Conservation (phyloP, 148 eudicot species). For the Fallopia convolvulus region DNA sequence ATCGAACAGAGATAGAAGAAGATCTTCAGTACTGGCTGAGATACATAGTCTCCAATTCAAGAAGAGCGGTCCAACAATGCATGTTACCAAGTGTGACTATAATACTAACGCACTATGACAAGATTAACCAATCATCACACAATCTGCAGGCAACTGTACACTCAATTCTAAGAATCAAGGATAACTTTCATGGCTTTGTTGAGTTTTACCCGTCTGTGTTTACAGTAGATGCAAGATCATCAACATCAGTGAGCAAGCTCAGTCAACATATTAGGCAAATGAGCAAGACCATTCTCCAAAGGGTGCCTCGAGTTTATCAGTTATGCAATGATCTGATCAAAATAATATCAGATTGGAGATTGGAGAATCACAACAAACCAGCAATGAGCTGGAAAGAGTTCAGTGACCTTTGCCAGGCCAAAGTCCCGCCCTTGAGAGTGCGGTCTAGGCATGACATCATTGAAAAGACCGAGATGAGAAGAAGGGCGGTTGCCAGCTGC, state of each 20-base stretch:
- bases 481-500: constrained; percentile 58
- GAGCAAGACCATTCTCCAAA: constrained; percentile 56
- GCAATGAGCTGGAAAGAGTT: constrained; percentile 82
- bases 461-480: constrained; percentile 70
- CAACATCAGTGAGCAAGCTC: constrained; percentile 64
- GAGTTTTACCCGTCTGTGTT: constrained; percentile 79
- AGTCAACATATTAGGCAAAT: constrained; percentile 60
- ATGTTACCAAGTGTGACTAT: constrained; percentile 76
- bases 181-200: constrained; percentile 54
- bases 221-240: constrained; percentile 89
- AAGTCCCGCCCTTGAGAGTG: constrained; percentile 62
- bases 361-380: constrained; percentile 55
- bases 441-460: constrained; percentile 51
- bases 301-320: constrained; percentile 79
- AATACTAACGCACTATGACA: constrained; percentile 74
- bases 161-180: constrained; percentile 53
- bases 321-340: constrained; percentile 63
- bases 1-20: constrained; percentile 63
- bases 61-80: constrained; percentile 71
- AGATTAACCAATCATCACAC: constrained; percentile 46
- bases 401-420: constrained; percentile 62
- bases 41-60: constrained; percentile 81
- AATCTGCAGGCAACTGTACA: constrained; percentile 45
- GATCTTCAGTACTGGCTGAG: constrained; percentile 92
- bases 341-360: constrained; percentile 69